These are phyloP conservation scores for Populus euphratica DNA, from an alignment of 345 rosid species.

Conservation along the genomic window DNA sequence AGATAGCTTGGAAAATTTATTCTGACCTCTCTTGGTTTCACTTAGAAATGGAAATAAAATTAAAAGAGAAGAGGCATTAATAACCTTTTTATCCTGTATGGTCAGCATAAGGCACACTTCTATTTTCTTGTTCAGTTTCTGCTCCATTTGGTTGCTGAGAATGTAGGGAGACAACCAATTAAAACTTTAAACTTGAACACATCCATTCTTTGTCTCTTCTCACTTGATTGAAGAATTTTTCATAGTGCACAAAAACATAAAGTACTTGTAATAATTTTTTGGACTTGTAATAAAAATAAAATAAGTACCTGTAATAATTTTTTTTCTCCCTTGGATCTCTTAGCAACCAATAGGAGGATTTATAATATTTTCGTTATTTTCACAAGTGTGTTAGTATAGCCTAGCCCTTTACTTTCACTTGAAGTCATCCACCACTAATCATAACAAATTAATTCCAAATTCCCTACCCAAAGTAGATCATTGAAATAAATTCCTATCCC, in stretches of 20 bases:
- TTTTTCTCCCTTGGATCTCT: neutral
- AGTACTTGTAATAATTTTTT: neutral
- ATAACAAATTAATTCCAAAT: neutral
- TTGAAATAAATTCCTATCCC: neutral
- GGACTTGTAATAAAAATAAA: neutral
- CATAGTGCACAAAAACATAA: conserved; percentile 10
- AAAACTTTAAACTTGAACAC: conserved; percentile 1
- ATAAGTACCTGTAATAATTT: neutral
- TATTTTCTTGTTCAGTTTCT: conserved; percentile 36
- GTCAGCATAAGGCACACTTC: conserved; percentile 38
- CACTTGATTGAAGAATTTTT: neutral
- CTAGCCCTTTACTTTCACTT: neutral
- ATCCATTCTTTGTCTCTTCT: neutral
- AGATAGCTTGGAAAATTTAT: neutral
- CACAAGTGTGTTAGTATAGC: too few species aligned
- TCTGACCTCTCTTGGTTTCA: neutral
- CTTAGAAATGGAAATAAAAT: neutral
- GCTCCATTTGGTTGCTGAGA: conserved; percentile 48
- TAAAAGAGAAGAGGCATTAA: conserved; percentile 10
- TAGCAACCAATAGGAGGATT: neutral
- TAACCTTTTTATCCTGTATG: conserved; percentile 38
- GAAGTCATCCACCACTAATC: neutral
- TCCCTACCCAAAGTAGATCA: neutral
- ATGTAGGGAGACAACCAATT: conserved; percentile 29
- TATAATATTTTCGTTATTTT: neutral